Evolutionary conservation across 345 rosid species (phyloP).

Genomic region (Heritiera littoralis): DNA sequence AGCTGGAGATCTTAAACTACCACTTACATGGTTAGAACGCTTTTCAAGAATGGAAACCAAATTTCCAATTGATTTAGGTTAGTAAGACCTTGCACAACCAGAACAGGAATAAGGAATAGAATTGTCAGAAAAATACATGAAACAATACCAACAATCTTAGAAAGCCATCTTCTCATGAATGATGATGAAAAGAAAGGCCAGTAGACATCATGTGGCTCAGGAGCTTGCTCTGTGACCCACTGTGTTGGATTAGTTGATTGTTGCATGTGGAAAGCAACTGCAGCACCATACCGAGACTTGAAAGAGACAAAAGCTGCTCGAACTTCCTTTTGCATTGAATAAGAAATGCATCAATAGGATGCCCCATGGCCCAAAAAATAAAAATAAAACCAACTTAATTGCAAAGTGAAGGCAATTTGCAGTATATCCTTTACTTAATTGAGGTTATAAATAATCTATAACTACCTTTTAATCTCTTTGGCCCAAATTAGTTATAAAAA

Average conservation of each 20-base stretch:
- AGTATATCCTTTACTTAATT: neutral
- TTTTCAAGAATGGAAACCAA: conserved; percentile 78
- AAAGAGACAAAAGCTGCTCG: conserved; percentile 97
- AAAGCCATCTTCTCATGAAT: conserved; percentile 82
- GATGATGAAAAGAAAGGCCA: conserved; percentile 97
- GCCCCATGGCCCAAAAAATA: neutral
- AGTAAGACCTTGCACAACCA: conserved; percentile 95
- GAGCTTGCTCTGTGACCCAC: conserved; percentile 89
- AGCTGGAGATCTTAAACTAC: conserved; percentile 14
- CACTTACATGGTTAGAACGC: conserved; percentile 70
- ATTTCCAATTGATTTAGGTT: conserved; percentile 75
- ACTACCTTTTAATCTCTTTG: neutral
- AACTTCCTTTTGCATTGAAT: conserved; percentile 59
- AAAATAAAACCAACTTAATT: neutral
- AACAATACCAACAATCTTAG: conserved; percentile 63
- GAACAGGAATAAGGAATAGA: conserved; percentile 85
- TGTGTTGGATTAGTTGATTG: conserved; percentile 82
- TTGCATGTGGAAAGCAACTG: conserved; percentile 70
- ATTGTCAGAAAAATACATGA: conserved; percentile 77
- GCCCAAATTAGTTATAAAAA: neutral
- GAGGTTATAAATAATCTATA: neutral
- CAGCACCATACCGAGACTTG: conserved; percentile 84
- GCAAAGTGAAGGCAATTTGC: neutral
- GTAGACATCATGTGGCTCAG: conserved; percentile 81
- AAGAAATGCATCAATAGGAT: conserved; percentile 25